Percentiles rank a stretch among this genome's conserved stretches.
Evolutionary conservation across 495 filamentous ascomycete species (phyloP).

Genomic region (Evernia prunastri): DNA sequence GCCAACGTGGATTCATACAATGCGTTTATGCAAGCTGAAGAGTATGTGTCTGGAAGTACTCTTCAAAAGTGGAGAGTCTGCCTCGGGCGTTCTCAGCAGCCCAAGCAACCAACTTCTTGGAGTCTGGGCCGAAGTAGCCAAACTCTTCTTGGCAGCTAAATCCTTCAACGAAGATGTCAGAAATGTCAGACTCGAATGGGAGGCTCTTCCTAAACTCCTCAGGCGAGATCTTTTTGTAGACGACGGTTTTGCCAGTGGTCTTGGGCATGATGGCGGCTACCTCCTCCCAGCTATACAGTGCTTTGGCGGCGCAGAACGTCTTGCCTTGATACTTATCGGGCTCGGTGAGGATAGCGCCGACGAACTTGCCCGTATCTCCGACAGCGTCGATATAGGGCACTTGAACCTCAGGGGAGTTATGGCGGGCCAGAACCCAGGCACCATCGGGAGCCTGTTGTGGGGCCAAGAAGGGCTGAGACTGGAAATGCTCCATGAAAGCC

Average conservation of each 20-base stretch:
- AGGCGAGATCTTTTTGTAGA: conserved; percentile 40
- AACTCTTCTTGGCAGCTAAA: conserved; percentile 36
- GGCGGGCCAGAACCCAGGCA: conserved; percentile 30
- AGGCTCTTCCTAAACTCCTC: conserved; percentile 36
- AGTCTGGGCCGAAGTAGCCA: conserved; percentile 42
- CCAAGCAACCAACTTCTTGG: conserved; percentile 39
- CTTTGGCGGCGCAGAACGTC: conserved; percentile 37
- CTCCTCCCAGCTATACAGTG: conserved; percentile 37
- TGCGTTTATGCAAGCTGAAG: conserved; percentile 21
- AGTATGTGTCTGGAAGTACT: conserved; percentile 36
- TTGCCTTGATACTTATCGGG: conserved; percentile 45
- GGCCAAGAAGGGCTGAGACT: conserved; percentile 27
- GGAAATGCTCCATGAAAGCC: conserved; percentile 26
- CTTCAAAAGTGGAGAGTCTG: conserved; percentile 40
- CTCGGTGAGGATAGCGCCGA: conserved; percentile 46
- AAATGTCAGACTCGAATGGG: conserved; percentile 28
- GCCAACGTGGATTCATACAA: background rate
- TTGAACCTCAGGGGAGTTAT: conserved; percentile 30
- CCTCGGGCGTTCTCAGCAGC: conserved; percentile 36
- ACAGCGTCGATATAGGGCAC: conserved; percentile 41
- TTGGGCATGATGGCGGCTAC: conserved; percentile 35
- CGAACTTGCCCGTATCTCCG: conserved; percentile 46
- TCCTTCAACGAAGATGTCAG: conserved; percentile 34
- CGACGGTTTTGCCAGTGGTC: conserved; percentile 40
- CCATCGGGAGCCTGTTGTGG: conserved; percentile 30